Evolutionary conservation across 1,284 basidiomycete species (phyloP), one percentile per base, ranked within the genome.

Genomic region (Ceratobasidium sp.): DNA sequence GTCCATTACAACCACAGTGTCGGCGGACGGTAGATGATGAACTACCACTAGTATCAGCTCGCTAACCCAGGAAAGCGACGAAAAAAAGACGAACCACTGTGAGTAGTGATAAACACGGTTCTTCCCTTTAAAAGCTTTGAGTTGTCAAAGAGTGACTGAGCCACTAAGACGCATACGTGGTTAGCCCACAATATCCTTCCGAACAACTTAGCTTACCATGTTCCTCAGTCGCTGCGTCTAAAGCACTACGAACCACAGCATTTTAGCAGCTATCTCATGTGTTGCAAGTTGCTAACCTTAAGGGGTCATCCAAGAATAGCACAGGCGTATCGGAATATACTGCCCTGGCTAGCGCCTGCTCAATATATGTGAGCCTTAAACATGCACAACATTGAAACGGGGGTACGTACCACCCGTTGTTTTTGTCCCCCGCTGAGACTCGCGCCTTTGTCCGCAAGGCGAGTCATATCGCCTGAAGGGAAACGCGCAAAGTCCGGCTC

Each of bases 401-500:
- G 13, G 9, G 3, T 10, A 69, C 67, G 15, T 39, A 69, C 67
- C 33, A 69, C 49, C 7, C 67, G 49, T 18, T 69, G 67, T 51
- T 69, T 69, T n/a, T 69, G 67, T 3, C 67, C 67, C 10, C 67
- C 67, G 20, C 67, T 69, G 39, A 69, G 67, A 40, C 23, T 69
- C 20, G 67, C 10, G 3, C 67, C 67, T 42, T 56, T 56, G 33
- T 56, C 67, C 10, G n/a, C 33, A 56, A 69, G 67, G 12, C 49
- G 49, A 10, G 78, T 79, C 64, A 68, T 61, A 53, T 79, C 78
- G 12, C 78, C 78, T 4, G 42, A 39, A 42, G 72, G 72, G 20
- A 80, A 61, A 9, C 77, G 63, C 39, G 55, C 78, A 71, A 80
- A 53, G 56, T 80, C 79, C 10, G 79, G 49, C 28, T 18, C 46